A percentile compares a stretch with the other conserved stretches of the same genome.
These are phyloP conservation scores for Nakaseomyces nivariensis DNA, from an alignment of 1,139 yeast genomes.

Conservation along the genomic window DNA sequence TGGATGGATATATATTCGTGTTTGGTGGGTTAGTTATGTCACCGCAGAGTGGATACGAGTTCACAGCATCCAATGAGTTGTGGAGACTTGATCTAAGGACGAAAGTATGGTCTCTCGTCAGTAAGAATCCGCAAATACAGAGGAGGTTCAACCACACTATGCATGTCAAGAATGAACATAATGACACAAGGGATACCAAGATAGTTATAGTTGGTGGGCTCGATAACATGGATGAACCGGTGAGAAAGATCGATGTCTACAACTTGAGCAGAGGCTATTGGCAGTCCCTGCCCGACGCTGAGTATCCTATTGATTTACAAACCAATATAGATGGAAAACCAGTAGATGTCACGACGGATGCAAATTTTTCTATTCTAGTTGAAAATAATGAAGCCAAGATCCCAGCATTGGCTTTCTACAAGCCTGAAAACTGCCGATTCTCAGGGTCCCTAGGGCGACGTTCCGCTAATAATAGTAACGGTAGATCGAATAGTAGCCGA, in stretches of 20 bases:
- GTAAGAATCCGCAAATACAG: conserved; percentile 33
- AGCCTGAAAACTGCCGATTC: conserved; percentile 10
- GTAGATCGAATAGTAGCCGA: background rate
- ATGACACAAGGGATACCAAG: conserved; percentile 43
- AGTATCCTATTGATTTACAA: conserved; percentile 9
- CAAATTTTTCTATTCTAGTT: conserved; percentile 22
- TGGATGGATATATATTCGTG: conserved; percentile 43
- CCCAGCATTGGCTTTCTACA: conserved; percentile 24
- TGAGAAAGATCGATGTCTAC: conserved; percentile 40
- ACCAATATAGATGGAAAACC: conserved; percentile 21
- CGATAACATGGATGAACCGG: conserved; percentile 35
- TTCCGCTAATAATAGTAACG: background rate
- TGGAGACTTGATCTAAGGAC: conserved; percentile 54
- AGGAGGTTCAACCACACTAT: conserved; percentile 46
- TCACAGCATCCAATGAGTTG: conserved; percentile 51
- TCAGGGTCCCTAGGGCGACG: background rate
- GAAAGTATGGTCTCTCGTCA: conserved; percentile 44
- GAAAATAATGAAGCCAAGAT: conserved; percentile 26
- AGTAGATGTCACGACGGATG: conserved; percentile 14
- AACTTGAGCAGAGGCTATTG: conserved; percentile 44
- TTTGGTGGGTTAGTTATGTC: conserved; percentile 49
- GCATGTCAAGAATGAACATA: conserved; percentile 36
- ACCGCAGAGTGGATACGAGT: conserved; percentile 27
- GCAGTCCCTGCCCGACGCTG: conserved; percentile 29
- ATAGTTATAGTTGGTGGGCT: conserved; percentile 55